Conservation (phyloP, 192 early-diverging fungal species). For the Paraglomus brasilianum region DNA sequence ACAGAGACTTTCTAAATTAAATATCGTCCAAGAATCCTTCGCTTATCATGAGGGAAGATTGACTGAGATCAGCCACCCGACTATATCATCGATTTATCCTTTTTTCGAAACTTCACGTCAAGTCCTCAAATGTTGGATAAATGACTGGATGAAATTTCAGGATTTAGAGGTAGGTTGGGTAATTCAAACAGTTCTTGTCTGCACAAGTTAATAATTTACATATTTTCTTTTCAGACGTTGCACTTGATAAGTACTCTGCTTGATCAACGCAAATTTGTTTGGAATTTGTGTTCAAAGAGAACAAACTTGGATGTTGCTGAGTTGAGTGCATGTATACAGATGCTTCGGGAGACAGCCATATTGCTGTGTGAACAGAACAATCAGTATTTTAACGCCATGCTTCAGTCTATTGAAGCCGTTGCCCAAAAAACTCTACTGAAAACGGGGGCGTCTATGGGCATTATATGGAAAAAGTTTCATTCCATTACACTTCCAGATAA, state of each 20-base stretch:
- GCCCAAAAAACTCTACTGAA: conserved; percentile 37
- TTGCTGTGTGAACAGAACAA: conserved; percentile 31
- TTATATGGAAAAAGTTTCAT: conserved; percentile 53
- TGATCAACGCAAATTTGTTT: conserved; percentile 53
- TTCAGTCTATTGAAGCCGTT: conserved; percentile 36
- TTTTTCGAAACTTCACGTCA: conserved; percentile 33
- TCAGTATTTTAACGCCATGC: conserved; percentile 39
- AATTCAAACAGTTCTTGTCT: background rate
- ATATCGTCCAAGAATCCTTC: conserved; percentile 46
- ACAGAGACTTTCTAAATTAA: conserved; percentile 34
- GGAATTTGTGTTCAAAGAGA: conserved; percentile 41
- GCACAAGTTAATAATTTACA: background rate
- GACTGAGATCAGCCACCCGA: conserved; percentile 43
- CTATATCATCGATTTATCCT: conserved; percentile 46
- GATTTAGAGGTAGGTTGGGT: conserved; percentile 14
- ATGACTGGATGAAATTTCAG: conserved; percentile 33
- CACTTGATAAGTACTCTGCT: conserved; percentile 44
- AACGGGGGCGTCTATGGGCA: conserved; percentile 52
- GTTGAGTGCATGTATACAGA: conserved; percentile 50
- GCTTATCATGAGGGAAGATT: conserved; percentile 39
- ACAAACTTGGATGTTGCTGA: conserved; percentile 51
- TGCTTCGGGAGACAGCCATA: conserved; percentile 38
- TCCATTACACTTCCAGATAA: conserved; percentile 48
- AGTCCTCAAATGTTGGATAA: conserved; percentile 33
- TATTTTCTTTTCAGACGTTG: conserved; percentile 28